Evolutionary conservation across 2,329 filamentous ascomycete species (phyloP), one percentile per base, ranked within the genome.

Genomic region (Passalora sequoiae): DNA sequence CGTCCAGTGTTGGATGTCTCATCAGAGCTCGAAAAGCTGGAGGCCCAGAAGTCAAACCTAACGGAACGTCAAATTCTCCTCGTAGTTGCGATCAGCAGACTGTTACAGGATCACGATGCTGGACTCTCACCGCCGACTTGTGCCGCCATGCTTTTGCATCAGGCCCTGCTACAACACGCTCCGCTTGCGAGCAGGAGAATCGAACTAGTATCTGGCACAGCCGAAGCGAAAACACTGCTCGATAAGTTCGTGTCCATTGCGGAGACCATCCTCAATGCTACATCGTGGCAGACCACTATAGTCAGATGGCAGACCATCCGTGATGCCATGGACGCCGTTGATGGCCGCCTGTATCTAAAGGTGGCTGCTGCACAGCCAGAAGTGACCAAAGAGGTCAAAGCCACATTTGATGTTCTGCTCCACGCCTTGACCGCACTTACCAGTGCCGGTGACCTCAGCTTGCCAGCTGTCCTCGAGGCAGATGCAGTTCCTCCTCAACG

Each of bases 241-340:
- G 38, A 42, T 6, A 44, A 39, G 10, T 72, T 75, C 35, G 60
- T 68, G 4, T 52, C 58, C 16, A 58, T 60, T 15, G 65, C 67
- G 9, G 56, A 60, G 20, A 51, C 46, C 27, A 53, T 72, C 29
- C 51, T 77, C 44, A 55, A 56, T 15, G 66, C 62, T 15, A 20
- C 25, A 10, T 44, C 42, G 7, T 44, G 42, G 42, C 21, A 36
- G 8, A 24, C 21, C 2, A 20, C 25, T 3, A 36, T 76, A 63
- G 69, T 54, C 55, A 7, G 24, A 12, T 9, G 58, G 21, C 4
- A 41, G 55, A 30, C 55, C 64, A 40, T 46, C 7, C 72, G 69
- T 51, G 74, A 80, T 55, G 56, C 78, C 4, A 67, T 67, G 12
- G 78, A 82, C 56, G 60, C 77, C 4, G 57, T 81, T 10, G 78